Evolutionary conservation across 192 early-diverging fungal genomes (phyloP), one percentile per base, ranked within the genome.

Genomic region (Coemansia sp.): DNA sequence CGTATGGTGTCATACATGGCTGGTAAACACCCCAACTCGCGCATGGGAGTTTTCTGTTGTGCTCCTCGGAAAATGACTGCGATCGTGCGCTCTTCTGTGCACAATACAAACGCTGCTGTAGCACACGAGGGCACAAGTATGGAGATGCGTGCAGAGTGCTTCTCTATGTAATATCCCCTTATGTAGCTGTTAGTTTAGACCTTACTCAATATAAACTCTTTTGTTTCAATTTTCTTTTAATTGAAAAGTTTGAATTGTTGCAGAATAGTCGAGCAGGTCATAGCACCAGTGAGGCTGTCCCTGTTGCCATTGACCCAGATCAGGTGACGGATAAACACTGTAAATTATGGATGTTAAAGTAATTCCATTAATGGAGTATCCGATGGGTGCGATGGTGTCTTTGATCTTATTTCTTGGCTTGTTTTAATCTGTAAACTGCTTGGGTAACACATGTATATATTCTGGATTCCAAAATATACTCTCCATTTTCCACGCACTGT

Each of bases 61-160:
- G 77, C 77, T 32, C 62, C 77, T 35, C 67, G 55, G 58, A 55
- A 70, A 32, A 55, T 80, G 69, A 63, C 72, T 22, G 69, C 68
- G 10, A 17, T 65, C 29, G 77, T 80, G 51, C 72, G 77, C 53
- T 64, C 77, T 14, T 55, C 77, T 0, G 77, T 70, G 17, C 77
- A 80, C 58, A 62, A 74, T 56, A 64, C 72, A 4, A 80, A 80
- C 23, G 77, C 77, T 11, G 77, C 77, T 0, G 68, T 80, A 38
- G 67, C 77, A 4, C 71, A 70, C 54, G 68, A 70, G 54, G 77
- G 77, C 22, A 80, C 77, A 1, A 62, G 66, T 23, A 73, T 80
- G 65, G 72, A 73, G 43, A 80, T 80, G 77, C 77, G 69, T 29
- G 56, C 77, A 14, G 77, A 80, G 41, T 80, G 77, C 41, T 80